A percentile compares a stretch with the other conserved stretches of the same genome.
phyloP scores from a whole-genome alignment of 2,329 filamentous ascomycete species.

The Colletotrichum tamarilloi region DNA sequence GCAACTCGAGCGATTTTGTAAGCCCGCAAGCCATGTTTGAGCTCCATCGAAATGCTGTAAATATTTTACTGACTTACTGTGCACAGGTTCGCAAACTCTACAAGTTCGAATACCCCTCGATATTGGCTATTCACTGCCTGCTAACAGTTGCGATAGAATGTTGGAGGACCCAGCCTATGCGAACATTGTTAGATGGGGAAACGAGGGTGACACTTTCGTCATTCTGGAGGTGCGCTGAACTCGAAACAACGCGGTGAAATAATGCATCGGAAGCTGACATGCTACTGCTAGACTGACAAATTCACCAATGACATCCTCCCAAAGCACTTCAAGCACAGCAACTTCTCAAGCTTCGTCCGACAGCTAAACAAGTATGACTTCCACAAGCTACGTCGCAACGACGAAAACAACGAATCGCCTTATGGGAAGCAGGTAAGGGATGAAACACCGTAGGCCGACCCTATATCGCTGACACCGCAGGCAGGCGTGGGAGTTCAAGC shows the following conservation, averaged over 20 bases:
- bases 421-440: constrained; percentile 79
- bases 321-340: constrained; percentile 99
- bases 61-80: constrained; percentile 42
- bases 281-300: constrained; percentile 81
- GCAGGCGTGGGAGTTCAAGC: constrained; percentile 95
- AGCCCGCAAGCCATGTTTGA: constrained; percentile 53
- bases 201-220: constrained; percentile 94
- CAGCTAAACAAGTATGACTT: constrained; percentile 99
- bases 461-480: neutral
- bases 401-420: constrained; percentile 83
- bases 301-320: constrained; percentile 97
- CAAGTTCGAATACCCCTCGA: constrained; percentile 73
- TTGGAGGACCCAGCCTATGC: constrained; percentile 94
- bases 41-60: constrained; percentile 14
- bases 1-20: constrained; percentile 96
- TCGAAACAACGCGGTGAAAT: neutral
- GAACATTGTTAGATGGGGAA: constrained; percentile 94
- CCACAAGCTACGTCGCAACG: constrained; percentile 95
- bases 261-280: neutral
- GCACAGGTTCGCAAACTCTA: constrained; percentile 94
- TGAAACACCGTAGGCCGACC: neutral
- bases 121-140: constrained; percentile 36
- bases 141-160: constrained; percentile 74
- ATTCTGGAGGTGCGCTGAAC: constrained; percentile 82
- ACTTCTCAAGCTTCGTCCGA: constrained; percentile 96